Evolutionary conservation across 225 moss, liverwort and hornwort genomes (phyloP).

Genomic region (Asterella californica): DNA sequence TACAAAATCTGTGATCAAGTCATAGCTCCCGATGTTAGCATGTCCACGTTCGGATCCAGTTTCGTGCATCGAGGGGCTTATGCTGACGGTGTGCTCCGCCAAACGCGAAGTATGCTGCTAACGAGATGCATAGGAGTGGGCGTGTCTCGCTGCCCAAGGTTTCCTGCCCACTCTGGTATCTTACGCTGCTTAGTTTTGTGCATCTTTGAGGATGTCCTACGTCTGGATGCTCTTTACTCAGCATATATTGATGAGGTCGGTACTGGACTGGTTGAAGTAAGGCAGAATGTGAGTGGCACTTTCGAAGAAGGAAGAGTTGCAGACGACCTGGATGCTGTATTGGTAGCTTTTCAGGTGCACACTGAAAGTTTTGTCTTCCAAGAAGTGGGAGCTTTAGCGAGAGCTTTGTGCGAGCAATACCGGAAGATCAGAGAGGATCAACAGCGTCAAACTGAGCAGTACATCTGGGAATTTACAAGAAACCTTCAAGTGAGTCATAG

Average conservation of each 20-base stretch:
- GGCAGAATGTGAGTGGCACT: neutral
- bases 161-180: slow-evolving; percentile 53
- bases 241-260: slow-evolving; percentile 54
- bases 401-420: slow-evolving; percentile 86
- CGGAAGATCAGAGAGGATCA: slow-evolving; percentile 39
- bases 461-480: slow-evolving; percentile 61
- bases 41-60: slow-evolving; percentile 11
- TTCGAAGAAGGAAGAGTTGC: slow-evolving; percentile 8
- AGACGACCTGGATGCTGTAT: slow-evolving; percentile 44
- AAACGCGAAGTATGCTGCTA: slow-evolving; percentile 31
- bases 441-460: slow-evolving; percentile 47
- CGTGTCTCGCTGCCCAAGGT: slow-evolving; percentile 64
- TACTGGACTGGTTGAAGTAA: slow-evolving; percentile 22
- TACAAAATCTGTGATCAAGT: slow-evolving; percentile 25
- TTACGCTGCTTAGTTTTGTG: slow-evolving; percentile 58
- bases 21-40: slow-evolving; percentile 15
- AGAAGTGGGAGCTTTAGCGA: slow-evolving; percentile 74
- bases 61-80: neutral
- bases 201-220: slow-evolving; percentile 64
- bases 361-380: slow-evolving; percentile 61
- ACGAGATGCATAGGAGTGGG: slow-evolving; percentile 72
- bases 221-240: slow-evolving; percentile 54
- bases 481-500: slow-evolving; percentile 62
- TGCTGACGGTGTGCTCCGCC: slow-evolving; percentile 2
- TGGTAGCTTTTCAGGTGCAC: slow-evolving; percentile 56